Evolutionary conservation across 78 protist species (phyloP).

Genomic region (Isochrysis galbana): DNA sequence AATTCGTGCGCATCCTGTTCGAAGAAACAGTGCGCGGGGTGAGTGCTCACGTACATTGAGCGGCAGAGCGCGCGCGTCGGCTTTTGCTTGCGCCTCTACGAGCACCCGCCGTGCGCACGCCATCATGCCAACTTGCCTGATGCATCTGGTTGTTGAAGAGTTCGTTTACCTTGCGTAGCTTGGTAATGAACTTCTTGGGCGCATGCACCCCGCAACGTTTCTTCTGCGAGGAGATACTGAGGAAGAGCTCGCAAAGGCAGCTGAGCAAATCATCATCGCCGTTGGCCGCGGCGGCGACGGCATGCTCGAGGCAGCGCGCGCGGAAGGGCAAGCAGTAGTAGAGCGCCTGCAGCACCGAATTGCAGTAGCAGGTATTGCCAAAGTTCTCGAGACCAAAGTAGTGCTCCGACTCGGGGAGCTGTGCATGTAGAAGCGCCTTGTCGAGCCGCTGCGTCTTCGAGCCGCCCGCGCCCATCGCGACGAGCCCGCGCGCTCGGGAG

Average conservation of each 20-base stretch:
- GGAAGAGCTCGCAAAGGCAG: slow-evolving; percentile 67
- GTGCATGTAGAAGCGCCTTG: slow-evolving; percentile 19
- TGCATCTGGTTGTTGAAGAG: slow-evolving; percentile 75
- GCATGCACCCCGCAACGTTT: slow-evolving; percentile 59
- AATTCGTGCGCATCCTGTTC: slow-evolving; percentile 90
- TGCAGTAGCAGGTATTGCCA: slow-evolving; percentile 93
- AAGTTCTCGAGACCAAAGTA: slow-evolving; percentile 58
- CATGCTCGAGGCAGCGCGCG: neutral
- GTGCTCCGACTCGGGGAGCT: neutral
- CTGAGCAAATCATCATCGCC: neutral
- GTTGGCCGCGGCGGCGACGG: neutral
- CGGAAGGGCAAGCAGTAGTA: slow-evolving; percentile 83
- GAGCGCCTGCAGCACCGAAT: slow-evolving; percentile 86
- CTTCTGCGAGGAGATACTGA: slow-evolving; percentile 43
- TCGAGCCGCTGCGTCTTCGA: slow-evolving; percentile 24
- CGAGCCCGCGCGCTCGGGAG: too few species aligned
- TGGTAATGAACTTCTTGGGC: slow-evolving; percentile 58
- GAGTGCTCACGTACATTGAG: too few species aligned
- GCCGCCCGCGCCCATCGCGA: too few species aligned
- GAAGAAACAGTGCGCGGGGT: too few species aligned
- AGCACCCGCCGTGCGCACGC: too few species aligned
- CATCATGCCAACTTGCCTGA: slow-evolving; percentile 48
- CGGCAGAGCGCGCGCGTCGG: too few species aligned
- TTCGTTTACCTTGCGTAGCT: slow-evolving; percentile 70
- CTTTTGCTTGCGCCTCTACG: too few species aligned